Percentiles rank a stretch among this genome's conserved stretches.
phyloP scores from a whole-genome alignment of 257 asterid genomes.

The Nicotiana noctiflora region DNA sequence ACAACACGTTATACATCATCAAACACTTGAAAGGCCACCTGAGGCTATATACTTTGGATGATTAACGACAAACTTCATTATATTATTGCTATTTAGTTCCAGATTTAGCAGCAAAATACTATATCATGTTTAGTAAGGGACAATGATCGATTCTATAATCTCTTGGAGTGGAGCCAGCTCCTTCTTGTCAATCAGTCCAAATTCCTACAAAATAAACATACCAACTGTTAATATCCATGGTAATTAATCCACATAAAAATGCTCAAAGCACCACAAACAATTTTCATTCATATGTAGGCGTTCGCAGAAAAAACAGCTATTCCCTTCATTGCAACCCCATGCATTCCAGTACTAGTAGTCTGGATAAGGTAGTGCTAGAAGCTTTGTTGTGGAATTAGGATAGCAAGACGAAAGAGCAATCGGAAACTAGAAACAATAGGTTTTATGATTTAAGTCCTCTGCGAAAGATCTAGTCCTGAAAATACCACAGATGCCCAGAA shows the following conservation, averaged over 20 bases:
- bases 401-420: neutral
- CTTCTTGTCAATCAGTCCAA: conserved; percentile 75
- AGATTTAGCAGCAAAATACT: neutral
- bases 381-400: neutral
- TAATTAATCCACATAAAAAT: neutral
- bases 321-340: neutral
- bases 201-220: conserved; percentile 48
- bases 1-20: neutral
- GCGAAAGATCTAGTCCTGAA: neutral
- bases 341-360: neutral
- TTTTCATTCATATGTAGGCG: neutral
- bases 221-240: neutral
- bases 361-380: neutral
- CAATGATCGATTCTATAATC: conserved; percentile 62
- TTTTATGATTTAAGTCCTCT: neutral
- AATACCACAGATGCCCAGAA: neutral
- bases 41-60: neutral
- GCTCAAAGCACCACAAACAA: neutral
- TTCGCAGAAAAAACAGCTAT: neutral
- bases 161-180: conserved; percentile 90
- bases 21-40: neutral
- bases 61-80: neutral
- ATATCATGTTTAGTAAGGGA: conserved; percentile 40
- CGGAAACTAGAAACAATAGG: neutral
- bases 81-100: neutral